Conservation (phyloP, 768 basidiomycete genomes). For the Russula ochroleuca region DNA sequence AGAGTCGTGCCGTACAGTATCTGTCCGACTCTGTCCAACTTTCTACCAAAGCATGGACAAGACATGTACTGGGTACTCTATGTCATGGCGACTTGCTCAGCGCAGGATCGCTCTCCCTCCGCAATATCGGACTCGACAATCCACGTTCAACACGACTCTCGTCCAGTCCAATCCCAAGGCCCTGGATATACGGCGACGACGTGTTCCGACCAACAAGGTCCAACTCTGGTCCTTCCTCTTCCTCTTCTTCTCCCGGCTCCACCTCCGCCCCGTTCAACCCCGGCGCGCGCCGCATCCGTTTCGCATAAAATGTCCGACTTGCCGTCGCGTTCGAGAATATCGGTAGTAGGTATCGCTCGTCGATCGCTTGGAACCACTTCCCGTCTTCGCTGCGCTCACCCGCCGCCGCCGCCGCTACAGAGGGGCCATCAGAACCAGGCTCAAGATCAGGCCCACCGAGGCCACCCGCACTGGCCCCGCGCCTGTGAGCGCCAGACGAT, state of each 20-base stretch:
- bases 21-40: too few relatives aligned
- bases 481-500: slow-evolving; percentile 22
- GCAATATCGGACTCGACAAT: slow-evolving; percentile 24
- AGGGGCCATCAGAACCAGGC: slow-evolving; percentile 11
- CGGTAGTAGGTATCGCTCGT: slow-evolving; percentile 91
- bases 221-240: slow-evolving; percentile 33
- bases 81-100: slow-evolving; percentile 15
- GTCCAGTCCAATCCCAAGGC: slow-evolving; percentile 32
- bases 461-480: neutral
- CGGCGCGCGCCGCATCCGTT: slow-evolving; percentile 52
- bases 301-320: slow-evolving; percentile 79
- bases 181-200: slow-evolving; percentile 31
- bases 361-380: slow-evolving; percentile 93
- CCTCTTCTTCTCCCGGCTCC: slow-evolving; percentile 23
- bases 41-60: neutral
- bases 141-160: slow-evolving; percentile 25
- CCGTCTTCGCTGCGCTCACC: slow-evolving; percentile 54
- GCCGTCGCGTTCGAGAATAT: slow-evolving; percentile 91
- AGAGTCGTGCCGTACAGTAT: too few relatives aligned
- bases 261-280: slow-evolving; percentile 26
- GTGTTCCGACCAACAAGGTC: slow-evolving; percentile 39
- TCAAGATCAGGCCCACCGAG: neutral
- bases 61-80: neutral
- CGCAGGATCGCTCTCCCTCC: slow-evolving; percentile 26
- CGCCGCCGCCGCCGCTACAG: slow-evolving; percentile 12